phyloP scores from a whole-genome alignment of 208 protist genomes.

The Acanthamoeba castellanii region DNA sequence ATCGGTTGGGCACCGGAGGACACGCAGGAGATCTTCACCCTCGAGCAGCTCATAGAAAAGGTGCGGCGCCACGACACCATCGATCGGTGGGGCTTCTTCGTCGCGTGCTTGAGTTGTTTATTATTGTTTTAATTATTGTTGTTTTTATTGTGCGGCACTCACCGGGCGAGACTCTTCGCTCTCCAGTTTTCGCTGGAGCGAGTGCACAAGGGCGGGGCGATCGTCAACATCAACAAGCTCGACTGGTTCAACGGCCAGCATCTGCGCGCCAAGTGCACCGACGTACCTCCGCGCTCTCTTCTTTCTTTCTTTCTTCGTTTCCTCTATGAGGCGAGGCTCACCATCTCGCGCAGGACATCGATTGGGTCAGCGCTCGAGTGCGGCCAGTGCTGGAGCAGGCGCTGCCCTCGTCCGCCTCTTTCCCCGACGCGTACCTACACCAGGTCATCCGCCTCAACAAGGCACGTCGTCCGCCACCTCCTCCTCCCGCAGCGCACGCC shows the following conservation, averaged over 20 bases:
- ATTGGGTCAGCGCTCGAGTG: neutral
- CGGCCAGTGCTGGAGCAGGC: slow-evolving; percentile 42
- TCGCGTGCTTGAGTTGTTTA: neutral
- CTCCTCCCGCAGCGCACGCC: too few species aligned
- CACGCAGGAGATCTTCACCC: slow-evolving; percentile 82
- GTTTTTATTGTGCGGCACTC: neutral
- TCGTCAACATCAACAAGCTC: slow-evolving; percentile 70
- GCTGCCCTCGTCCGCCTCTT: neutral
- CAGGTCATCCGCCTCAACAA: slow-evolving; percentile 37
- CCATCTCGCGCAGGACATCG: neutral
- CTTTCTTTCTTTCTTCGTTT: neutral
- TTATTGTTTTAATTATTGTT: neutral
- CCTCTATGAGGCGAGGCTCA: too few species aligned
- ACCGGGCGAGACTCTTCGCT: too few species aligned
- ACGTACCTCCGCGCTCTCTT: neutral
- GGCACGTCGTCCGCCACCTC: neutral
- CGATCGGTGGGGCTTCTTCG: neutral
- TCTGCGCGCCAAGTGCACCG: slow-evolving; percentile 30
- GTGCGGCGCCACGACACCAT: neutral
- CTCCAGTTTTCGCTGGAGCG: slow-evolving; percentile 55
- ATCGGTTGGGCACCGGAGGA: slow-evolving; percentile 83
- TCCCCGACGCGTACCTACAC: neutral
- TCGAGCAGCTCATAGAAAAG: slow-evolving; percentile 82
- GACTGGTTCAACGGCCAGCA: slow-evolving; percentile 66
- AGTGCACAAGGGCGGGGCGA: slow-evolving; percentile 60